Evolutionary conservation across 2,329 filamentous ascomycete species (phyloP).

Genomic region (Simplicillium aogashimaense): DNA sequence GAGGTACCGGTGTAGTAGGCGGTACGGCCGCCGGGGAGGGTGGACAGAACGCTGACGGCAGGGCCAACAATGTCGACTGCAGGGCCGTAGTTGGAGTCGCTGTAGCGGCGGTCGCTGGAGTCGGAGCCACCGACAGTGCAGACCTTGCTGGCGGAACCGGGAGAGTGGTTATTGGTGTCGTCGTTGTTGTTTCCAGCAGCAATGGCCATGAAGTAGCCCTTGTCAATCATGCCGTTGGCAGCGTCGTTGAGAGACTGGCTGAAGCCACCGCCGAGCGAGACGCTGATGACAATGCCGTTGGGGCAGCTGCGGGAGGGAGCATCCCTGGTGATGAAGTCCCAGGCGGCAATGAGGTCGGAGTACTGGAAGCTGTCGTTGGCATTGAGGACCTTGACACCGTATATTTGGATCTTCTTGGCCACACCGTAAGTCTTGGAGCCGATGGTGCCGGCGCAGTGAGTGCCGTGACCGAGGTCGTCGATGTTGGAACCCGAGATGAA

Average conservation of each 20-base stretch:
- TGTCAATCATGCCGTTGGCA: constrained; percentile 26
- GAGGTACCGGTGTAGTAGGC: constrained; percentile 37
- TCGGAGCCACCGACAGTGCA: constrained; percentile 37
- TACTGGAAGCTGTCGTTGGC: neutral
- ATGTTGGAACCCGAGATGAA: neutral
- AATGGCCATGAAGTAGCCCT: constrained; percentile 31
- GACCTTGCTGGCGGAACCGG: constrained; percentile 29
- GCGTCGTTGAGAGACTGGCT: constrained; percentile 27
- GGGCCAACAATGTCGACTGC: constrained; percentile 28
- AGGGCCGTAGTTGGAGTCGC: constrained; percentile 34
- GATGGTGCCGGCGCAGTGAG: constrained; percentile 11
- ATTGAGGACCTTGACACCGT: constrained; percentile 27
- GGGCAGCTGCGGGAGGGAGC: constrained; percentile 10
- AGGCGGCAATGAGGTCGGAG: constrained; percentile 6
- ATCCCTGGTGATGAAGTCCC: constrained; percentile 28
- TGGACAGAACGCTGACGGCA: constrained; percentile 28
- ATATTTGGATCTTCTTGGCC: constrained; percentile 23
- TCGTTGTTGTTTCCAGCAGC: constrained; percentile 35
- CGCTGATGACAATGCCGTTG: constrained; percentile 28
- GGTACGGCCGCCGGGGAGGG: constrained; percentile 29
- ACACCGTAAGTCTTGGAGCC: constrained; percentile 12
- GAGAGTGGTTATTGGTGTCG: constrained; percentile 25
- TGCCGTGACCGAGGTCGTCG: constrained; percentile 21
- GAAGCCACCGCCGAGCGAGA: constrained; percentile 30
- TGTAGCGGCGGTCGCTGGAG: constrained; percentile 21